Conservation (phyloP, 208 protist species). For the Crithidia fasciculata region DNA sequence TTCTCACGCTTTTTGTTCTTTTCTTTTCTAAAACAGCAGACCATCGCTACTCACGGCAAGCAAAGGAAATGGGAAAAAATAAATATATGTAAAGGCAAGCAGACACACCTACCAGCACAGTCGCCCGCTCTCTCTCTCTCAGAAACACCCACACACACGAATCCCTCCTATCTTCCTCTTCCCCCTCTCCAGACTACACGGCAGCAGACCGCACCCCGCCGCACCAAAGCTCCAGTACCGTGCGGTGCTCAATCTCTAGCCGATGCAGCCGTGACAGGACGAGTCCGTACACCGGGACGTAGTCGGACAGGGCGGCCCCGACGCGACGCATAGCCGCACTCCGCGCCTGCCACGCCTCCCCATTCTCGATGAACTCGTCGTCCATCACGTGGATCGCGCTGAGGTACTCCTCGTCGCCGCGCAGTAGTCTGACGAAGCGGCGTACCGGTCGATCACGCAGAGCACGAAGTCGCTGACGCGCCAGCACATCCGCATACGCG, state of each 20-base stretch:
- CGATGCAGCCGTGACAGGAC: slow-evolving; percentile 73
- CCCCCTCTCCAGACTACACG: neutral
- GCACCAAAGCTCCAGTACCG: slow-evolving; percentile 77
- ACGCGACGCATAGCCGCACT: slow-evolving; percentile 11
- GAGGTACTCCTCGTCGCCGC: slow-evolving; percentile 64
- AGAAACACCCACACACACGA: no score
- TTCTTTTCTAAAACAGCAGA: no score
- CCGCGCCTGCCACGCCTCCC: slow-evolving; percentile 16
- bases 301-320: slow-evolving; percentile 45
- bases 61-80: neutral
- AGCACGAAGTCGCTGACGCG: slow-evolving; percentile 16
- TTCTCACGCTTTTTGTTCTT: no score
- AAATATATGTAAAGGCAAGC: neutral
- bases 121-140: neutral
- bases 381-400: slow-evolving; percentile 61
- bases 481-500: slow-evolving; percentile 5
- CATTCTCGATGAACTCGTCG: slow-evolving; percentile 29
- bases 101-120: neutral
- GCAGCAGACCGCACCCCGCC: neutral
- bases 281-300: slow-evolving; percentile 79
- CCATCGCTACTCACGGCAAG: no score
- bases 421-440: slow-evolving; percentile 38
- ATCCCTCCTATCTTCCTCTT: neutral
- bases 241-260: slow-evolving; percentile 84
- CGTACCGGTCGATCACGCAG: slow-evolving; percentile 26